A percentile compares a stretch with the other conserved stretches of the same genome.
Conservation (phyloP, 2,329 filamentous ascomycete species). For the Aspergillus sp. region DNA sequence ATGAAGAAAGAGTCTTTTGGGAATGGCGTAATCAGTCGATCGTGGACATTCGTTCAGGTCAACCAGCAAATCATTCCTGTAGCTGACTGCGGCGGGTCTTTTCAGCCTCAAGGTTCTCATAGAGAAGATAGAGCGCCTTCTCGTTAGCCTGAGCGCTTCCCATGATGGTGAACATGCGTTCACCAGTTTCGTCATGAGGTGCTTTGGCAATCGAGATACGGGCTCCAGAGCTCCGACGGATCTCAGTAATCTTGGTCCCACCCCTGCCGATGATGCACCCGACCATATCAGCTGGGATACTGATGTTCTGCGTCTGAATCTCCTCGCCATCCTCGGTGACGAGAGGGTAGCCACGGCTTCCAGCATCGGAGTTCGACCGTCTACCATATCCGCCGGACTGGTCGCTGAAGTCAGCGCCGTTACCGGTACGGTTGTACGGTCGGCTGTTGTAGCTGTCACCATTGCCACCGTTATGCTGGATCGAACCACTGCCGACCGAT, state of each 20-base stretch:
- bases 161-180: slow-evolving; percentile 99
- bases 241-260: slow-evolving; percentile 97
- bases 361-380: slow-evolving; percentile 80
- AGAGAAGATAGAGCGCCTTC: slow-evolving; percentile 90
- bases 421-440: slow-evolving; percentile 87
- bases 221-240: slow-evolving; percentile 92
- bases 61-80: slow-evolving; percentile 48
- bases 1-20: background rate
- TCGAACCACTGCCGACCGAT: slow-evolving; percentile 60
- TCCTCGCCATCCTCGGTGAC: slow-evolving; percentile 97
- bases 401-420: slow-evolving; percentile 96
- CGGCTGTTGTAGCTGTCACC: slow-evolving; percentile 59
- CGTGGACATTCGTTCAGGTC: background rate
- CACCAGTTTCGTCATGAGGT: slow-evolving; percentile 93
- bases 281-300: slow-evolving; percentile 99
- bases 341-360: slow-evolving; percentile 76
- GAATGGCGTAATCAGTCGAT: background rate
- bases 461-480: slow-evolving; percentile 53
- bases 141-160: slow-evolving; percentile 92
- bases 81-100: slow-evolving; percentile 96
- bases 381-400: slow-evolving; percentile 69
- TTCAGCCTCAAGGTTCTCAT: slow-evolving; percentile 98
- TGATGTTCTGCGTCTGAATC: slow-evolving; percentile 98
- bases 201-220: slow-evolving; percentile 98
- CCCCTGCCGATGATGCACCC: slow-evolving; percentile 97